Conservation (phyloP, 139 green algal genomes). For the Edaphochlamys debaryana region DNA sequence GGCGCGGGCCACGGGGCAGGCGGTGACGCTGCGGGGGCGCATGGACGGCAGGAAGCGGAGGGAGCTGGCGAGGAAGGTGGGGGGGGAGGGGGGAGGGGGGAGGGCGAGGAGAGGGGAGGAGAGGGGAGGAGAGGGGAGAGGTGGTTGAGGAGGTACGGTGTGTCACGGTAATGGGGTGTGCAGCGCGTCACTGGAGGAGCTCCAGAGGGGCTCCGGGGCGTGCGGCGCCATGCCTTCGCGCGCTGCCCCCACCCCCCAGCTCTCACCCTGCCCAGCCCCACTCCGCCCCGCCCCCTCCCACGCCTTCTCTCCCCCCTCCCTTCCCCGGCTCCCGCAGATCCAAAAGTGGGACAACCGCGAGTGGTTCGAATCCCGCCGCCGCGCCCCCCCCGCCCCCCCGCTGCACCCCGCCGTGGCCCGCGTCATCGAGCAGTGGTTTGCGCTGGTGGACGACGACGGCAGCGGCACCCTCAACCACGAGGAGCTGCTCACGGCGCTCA, state of each 20-base stretch:
- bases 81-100: background rate
- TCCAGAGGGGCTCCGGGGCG: background rate
- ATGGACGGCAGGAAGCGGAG: constrained; percentile 10
- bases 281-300: background rate
- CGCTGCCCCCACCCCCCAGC: too few species aligned
- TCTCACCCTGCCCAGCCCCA: too few species aligned
- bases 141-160: too few species aligned
- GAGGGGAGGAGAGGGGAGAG: too few species aligned
- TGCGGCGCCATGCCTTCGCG: too few species aligned
- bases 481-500: constrained; percentile 53
- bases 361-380: constrained; percentile 30
- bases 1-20: constrained; percentile 25
- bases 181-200: too few species aligned
- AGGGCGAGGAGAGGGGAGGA: background rate
- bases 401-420: constrained; percentile 42
- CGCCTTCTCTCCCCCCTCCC: background rate
- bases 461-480: constrained; percentile 59
- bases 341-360: constrained; percentile 40
- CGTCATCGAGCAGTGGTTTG: constrained; percentile 22
- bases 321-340: background rate
- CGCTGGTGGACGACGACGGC: constrained; percentile 58
- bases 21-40: constrained; percentile 25
- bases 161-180: too few species aligned
- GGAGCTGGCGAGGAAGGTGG: constrained; percentile 16
- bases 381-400: constrained; percentile 28